Conservation (phyloP, 768 basidiomycete species). For the Pisolithus microcarpus region DNA sequence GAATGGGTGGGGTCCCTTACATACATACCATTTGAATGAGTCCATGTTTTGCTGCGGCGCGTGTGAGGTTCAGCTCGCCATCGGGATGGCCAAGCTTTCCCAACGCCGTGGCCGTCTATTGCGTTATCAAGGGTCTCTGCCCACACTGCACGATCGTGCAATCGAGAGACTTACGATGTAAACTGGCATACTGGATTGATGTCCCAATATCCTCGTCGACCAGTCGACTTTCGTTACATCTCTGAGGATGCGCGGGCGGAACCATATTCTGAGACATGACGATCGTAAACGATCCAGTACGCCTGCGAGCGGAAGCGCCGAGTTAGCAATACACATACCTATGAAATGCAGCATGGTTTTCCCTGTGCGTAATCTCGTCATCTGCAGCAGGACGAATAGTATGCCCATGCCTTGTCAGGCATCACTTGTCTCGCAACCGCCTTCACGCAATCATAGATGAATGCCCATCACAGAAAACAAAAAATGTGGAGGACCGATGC, state of each 20-base stretch:
- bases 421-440: constrained; percentile 81
- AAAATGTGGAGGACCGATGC: neutral
- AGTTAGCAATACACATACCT: constrained; percentile 38
- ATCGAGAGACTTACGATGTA: constrained; percentile 68
- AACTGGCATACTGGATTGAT: constrained; percentile 65
- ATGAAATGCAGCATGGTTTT: constrained; percentile 90
- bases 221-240: constrained; percentile 84
- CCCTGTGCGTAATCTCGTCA: constrained; percentile 85
- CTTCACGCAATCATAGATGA: constrained; percentile 30
- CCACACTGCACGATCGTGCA: no score
- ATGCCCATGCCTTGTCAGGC: constrained; percentile 89
- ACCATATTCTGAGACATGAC: constrained; percentile 60
- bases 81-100: constrained; percentile 93
- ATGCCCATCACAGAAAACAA: neutral
- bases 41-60: constrained; percentile 70
- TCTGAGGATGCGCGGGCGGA: constrained; percentile 78
- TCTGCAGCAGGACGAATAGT: constrained; percentile 96
- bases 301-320: neutral
- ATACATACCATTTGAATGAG: constrained; percentile 56
- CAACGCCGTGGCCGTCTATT: constrained; percentile 72
- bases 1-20: neutral
- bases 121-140: constrained; percentile 5
- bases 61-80: constrained; percentile 81
- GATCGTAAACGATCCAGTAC: neutral
- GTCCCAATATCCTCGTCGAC: constrained; percentile 77